A percentile compares a stretch with the other conserved stretches of the same genome.
Evolutionary conservation across 768 basidiomycete genomes (phyloP).

Genomic region (Leccinum pellstonianum): DNA sequence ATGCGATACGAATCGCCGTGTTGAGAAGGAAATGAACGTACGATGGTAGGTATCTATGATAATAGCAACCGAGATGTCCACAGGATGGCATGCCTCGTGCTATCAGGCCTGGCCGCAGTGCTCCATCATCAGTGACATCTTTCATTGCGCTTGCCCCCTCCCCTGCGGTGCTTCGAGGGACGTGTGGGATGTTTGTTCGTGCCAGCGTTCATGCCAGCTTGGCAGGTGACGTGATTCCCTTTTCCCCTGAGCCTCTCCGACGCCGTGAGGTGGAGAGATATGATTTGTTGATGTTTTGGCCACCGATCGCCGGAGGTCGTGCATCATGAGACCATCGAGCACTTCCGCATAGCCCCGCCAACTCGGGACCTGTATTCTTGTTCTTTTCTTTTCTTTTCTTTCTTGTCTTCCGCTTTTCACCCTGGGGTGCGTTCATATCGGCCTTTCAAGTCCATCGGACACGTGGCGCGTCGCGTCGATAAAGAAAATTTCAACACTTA

Average conservation of each 20-base stretch:
- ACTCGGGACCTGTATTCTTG: background rate
- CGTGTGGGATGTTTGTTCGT: background rate
- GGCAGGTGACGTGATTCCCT: background rate
- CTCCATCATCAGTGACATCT: background rate
- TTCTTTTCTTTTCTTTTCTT: background rate
- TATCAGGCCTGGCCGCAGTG: background rate
- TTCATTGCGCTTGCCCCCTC: background rate
- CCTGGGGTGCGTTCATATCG: background rate
- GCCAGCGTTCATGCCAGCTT: background rate
- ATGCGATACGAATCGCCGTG: conserved; percentile 7
- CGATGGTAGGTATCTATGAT: background rate
- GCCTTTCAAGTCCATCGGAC: background rate
- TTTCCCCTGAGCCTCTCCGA: background rate
- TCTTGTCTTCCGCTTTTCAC: background rate
- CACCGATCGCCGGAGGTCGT: background rate
- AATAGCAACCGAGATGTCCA: background rate
- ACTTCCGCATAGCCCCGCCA: background rate
- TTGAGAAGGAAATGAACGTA: conserved; percentile 1
- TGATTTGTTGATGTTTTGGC: background rate
- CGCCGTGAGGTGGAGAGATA: background rate
- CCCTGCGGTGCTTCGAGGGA: background rate
- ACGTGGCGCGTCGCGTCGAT: background rate
- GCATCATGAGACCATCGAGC: background rate
- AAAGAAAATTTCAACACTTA: background rate
- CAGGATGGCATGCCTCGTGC: conserved; percentile 5